Conservation (phyloP, 495 filamentous ascomycete genomes). For the Aspergillus hancockii region DNA sequence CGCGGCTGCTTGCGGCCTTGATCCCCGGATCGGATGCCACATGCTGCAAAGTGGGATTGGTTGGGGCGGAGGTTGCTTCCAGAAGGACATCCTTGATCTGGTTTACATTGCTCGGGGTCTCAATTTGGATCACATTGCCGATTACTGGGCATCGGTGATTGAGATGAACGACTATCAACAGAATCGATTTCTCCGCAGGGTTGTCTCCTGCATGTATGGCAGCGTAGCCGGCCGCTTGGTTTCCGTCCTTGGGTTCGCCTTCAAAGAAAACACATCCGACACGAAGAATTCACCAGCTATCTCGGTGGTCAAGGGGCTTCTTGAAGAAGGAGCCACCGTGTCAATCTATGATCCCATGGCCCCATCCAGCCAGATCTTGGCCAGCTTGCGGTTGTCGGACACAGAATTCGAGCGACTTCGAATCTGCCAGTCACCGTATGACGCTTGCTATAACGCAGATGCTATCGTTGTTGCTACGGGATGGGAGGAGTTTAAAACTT, state of each 20-base stretch:
- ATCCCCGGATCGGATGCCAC: conserved; percentile 64
- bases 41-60: conserved; percentile 73
- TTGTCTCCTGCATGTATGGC: conserved; percentile 64
- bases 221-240: conserved; percentile 70
- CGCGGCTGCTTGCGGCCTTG: conserved; percentile 63
- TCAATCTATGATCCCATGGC: conserved; percentile 72
- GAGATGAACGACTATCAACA: conserved; percentile 77
- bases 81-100: conserved; percentile 78
- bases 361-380: conserved; percentile 39
- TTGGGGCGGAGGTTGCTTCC: conserved; percentile 74
- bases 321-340: conserved; percentile 60
- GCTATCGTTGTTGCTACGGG: conserved; percentile 38
- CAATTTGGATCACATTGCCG: conserved; percentile 65
- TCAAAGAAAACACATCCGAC: conserved; percentile 77
- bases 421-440: conserved; percentile 25
- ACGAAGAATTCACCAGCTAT: conserved; percentile 70
- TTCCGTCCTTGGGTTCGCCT: conserved; percentile 71
- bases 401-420: background rate
- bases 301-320: conserved; percentile 61
- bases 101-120: conserved; percentile 69
- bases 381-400: conserved; percentile 28
- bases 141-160: conserved; percentile 71
- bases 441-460: conserved; percentile 33
- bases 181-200: conserved; percentile 54
- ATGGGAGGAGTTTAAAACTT: conserved; percentile 27